These are phyloP conservation scores for Pseudogymnoascus sp. DNA, from an alignment of 2,329 filamentous ascomycete genomes.

Conservation along the genomic window DNA sequence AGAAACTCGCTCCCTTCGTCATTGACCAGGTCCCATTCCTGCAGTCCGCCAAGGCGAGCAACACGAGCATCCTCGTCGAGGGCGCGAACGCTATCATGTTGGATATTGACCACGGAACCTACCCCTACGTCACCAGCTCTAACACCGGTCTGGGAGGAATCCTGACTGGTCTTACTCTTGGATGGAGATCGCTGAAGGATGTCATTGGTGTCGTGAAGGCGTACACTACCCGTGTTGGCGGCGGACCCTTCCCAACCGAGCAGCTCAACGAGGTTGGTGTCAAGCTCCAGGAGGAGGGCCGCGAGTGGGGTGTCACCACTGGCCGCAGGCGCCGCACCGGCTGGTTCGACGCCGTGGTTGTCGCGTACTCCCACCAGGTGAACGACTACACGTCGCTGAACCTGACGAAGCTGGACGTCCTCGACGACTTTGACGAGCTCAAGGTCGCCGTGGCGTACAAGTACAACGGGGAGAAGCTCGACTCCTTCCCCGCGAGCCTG, in stretches of 20 bases:
- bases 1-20: conserved; percentile 52
- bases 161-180: conserved; percentile 44
- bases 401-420: conserved; percentile 59
- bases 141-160: conserved; percentile 56
- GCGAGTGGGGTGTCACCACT: conserved; percentile 42
- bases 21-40: conserved; percentile 61
- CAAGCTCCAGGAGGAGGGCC: conserved; percentile 44
- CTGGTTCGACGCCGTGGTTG: conserved; percentile 50
- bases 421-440: conserved; percentile 68
- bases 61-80: conserved; percentile 60
- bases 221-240: conserved; percentile 58
- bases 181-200: conserved; percentile 53
- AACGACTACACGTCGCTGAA: conserved; percentile 44
- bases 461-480: conserved; percentile 40
- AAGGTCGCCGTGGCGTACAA: conserved; percentile 69
- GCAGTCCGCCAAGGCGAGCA: conserved; percentile 51
- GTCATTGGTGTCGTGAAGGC: conserved; percentile 63
- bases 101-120: conserved; percentile 56
- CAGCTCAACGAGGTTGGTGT: conserved; percentile 40
- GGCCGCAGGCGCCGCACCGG: conserved; percentile 57
- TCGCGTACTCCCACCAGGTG: conserved; percentile 52
- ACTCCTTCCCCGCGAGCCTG: conserved; percentile 60
- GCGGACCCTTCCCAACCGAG: conserved; percentile 64
- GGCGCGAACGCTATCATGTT: conserved; percentile 63
- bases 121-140: conserved; percentile 41